Evolutionary conservation across 257 asterid species (phyloP), one percentile per base, ranked within the genome.

Genomic region (Jaltomata sinuosa): DNA sequence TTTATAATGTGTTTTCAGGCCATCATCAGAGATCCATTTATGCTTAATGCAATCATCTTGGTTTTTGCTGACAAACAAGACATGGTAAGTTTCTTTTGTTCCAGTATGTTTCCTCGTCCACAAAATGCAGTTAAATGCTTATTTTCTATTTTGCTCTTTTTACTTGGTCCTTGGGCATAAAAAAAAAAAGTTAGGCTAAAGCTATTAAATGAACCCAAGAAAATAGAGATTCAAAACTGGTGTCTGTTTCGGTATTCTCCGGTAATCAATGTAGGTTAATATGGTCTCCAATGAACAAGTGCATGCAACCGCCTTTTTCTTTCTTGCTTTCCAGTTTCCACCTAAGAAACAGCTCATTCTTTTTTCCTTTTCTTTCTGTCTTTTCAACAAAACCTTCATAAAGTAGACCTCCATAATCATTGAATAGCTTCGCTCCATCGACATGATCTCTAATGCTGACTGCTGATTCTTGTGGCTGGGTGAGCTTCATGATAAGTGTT

Each of bases 41-140:
- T 96, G 99, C 97, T 94, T 74, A 92, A 92, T 89, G 97, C 98
- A 88, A 94, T 96, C 79, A 92, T 96, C 91, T 87, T 96, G 96
- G 97, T 96, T 72, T 96, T 96, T 16, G 99, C 99, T 25, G 94
- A 96, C 91, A 96, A 96, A 87, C 99, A 96, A 87, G 99, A 96
- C 90, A 92, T 96, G 99, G 99, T 96, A 92, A 83, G 92, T 69
- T 64, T 31, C 83, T 38, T 21, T 76, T 77, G 67, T 65, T 65
- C 38, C 31, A 25, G 76, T 40, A 54, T 22, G 71, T 57, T 54
- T 80, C 12, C 72, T 82, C 5, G 21, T 64, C 64, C 25, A 40
- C 31, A 15, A 47, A 10, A 27, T 64, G 3, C 2, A 10, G 47
- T 54, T 47, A 11, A 64, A 65, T 82, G 62, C 65, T 9, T 65